Percentiles rank a stretch among this genome's conserved stretches.
Conservation (phyloP, 1,284 basidiomycete species). For the Sporisorium scitamineum region DNA sequence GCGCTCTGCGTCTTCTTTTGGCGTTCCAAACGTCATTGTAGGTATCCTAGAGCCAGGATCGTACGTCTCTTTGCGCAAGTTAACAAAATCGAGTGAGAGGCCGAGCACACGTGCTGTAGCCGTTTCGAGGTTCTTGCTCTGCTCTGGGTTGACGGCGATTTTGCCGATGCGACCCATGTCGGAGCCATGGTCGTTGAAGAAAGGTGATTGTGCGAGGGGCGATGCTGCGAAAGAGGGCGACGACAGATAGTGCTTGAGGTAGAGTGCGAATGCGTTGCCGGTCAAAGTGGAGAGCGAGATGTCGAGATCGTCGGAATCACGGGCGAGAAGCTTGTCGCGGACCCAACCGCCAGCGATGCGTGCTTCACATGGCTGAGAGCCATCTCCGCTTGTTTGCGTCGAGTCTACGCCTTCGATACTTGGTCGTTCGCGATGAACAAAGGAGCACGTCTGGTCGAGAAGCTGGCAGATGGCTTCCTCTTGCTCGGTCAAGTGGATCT, state of each 20-base stretch:
- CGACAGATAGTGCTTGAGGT: constrained; percentile 78
- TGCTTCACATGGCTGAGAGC: constrained; percentile 41
- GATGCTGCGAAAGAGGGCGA: constrained; percentile 68
- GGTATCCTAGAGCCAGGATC: constrained; percentile 89
- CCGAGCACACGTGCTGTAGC: constrained; percentile 87
- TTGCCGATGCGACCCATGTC: constrained; percentile 73
- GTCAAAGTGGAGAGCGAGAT: constrained; percentile 87
- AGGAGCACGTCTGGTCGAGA: constrained; percentile 61
- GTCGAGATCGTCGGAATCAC: constrained; percentile 91
- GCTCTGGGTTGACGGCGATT: constrained; percentile 94
- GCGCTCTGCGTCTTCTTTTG: constrained; percentile 87
- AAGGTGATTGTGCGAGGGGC: constrained; percentile 71
- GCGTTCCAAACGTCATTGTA: constrained; percentile 87
- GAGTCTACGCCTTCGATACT: constrained; percentile 40
- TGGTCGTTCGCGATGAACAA: constrained; percentile 51
- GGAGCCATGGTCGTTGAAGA: constrained; percentile 22
- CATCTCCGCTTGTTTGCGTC: constrained; percentile 36
- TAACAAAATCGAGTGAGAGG: constrained; percentile 92
- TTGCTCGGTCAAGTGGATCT: constrained; percentile 46
- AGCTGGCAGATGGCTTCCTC: constrained; percentile 58
- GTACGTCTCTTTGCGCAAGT: constrained; percentile 90
- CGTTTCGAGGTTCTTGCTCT: constrained; percentile 98
- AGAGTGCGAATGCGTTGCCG: constrained; percentile 87
- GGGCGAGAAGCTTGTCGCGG: constrained; percentile 90
- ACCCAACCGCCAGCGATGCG: constrained; percentile 90